Evolutionary conservation across 495 filamentous ascomycete genomes (phyloP), one percentile per base, ranked within the genome.

Genomic region (Penicillium paxilli): DNA sequence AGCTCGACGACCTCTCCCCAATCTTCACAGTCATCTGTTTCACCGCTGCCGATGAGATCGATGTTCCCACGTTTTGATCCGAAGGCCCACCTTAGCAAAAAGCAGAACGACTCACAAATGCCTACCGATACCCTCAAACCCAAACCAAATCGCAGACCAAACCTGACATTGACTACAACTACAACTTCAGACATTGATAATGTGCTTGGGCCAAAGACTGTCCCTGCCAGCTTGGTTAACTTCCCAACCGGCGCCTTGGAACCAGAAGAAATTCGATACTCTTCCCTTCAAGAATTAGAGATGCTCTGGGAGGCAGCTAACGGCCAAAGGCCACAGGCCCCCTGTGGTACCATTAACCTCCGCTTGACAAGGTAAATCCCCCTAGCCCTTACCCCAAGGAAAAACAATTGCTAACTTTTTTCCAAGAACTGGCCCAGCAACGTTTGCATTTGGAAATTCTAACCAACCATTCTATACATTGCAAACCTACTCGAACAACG

Each of bases 61-160:
- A 94, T 94, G 54, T 94, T 96, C 65, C 91, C 91, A 12, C 81
- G 77, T n/a, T 92, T 91, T 62, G 84, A 96, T 65, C 84, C 85
- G 9, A 80, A 80, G n/a, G 44, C 88, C 8, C 80, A 87, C 8
- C 77, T 90, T 21, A 78, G 80, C 52, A 81, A 84, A 49, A 89
- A 94, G 63, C 73, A 78, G 33, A 91, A 91, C 62, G 83, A 79
- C 49, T 86, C 87, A 10, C 84, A 80, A 4, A 41, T 54, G 11
- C 50, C 80, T 80, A 65, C 57, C 70, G 51, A 78, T 65, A 75
- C 35, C 19, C 47, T 16, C 14, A 33, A 80, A 14, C 74, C 78
- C 10, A 67, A 62, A 21, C 23, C 63, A 8, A 38, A 38, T 30
- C 59, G 21, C 69, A 83, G 60, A 77, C 71, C 71, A 11, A 52